A percentile compares a stretch with the other conserved stretches of the same genome.
phyloP scores from a whole-genome alignment of 2,329 filamentous ascomycete species.

The Calonectria multiphialidica region DNA sequence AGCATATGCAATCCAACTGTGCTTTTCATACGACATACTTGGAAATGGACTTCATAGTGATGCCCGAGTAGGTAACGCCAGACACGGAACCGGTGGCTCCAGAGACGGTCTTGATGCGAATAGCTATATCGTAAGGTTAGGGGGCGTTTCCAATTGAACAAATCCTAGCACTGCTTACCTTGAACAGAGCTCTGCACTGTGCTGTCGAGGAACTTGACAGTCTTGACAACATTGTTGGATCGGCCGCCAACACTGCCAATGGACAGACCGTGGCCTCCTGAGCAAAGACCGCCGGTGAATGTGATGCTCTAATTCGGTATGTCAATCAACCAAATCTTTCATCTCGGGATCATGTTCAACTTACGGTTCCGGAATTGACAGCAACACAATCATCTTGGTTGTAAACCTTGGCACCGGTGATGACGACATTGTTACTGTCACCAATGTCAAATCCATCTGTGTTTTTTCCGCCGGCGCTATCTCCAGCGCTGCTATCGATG shows the following conservation, averaged over 20 bases:
- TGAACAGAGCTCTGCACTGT: slow-evolving; percentile 64
- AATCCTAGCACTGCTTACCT: slow-evolving; percentile 42
- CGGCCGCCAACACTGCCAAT: slow-evolving; percentile 60
- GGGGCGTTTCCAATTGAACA: not conserved
- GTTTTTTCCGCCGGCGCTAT: slow-evolving; percentile 58
- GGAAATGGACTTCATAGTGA: slow-evolving; percentile 55
- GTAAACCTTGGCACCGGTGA: slow-evolving; percentile 64
- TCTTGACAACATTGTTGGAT: slow-evolving; percentile 63
- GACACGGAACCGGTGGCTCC: slow-evolving; percentile 58
- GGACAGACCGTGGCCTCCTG: slow-evolving; percentile 56
- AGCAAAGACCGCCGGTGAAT: slow-evolving; percentile 58
- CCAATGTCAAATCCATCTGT: slow-evolving; percentile 72
- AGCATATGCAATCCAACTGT: no score
- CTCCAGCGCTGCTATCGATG: slow-evolving; percentile 54
- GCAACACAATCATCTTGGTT: slow-evolving; percentile 74
- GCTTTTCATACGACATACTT: slow-evolving; percentile 35
- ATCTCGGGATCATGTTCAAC: rapidly evolving
- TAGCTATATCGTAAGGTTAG: slow-evolving; percentile 28
- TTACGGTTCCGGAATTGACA: slow-evolving; percentile 61
- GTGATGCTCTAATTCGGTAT: slow-evolving; percentile 51
- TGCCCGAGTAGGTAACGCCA: slow-evolving; percentile 57
- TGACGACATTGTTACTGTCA: slow-evolving; percentile 60
- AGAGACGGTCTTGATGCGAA: slow-evolving; percentile 61
- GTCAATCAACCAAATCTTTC: not conserved
- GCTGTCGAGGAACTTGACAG: slow-evolving; percentile 61